Base-by-base conservation (phyloP, 2,329 filamentous ascomycete genomes). In the Sporothrix brunneoviolacea region DNA sequence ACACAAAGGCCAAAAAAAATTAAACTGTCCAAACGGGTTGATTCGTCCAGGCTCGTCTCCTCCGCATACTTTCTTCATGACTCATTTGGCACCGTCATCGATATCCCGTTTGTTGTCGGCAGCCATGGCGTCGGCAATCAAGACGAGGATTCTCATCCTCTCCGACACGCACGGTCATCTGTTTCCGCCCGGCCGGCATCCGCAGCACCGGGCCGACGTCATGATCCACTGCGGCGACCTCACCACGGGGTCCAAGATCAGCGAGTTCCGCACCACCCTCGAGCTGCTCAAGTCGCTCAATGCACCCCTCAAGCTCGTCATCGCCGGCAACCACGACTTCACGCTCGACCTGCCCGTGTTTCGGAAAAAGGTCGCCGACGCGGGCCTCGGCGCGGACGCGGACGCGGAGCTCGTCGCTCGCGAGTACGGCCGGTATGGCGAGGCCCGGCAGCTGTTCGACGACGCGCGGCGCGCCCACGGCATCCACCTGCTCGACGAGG, bases 271-370 rank as follows among this genome's bases (percentile, higher is more conserved):
- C 10, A 57, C 58, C 0, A 66, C 73, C 0, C 63, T 80, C 9
- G 52, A 63, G n/a, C 60, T 72, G 33, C 62, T 81, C 4, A 59
- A 66, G 4, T 46, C 51, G 2, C 59, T 77, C n/a, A 55, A 67
- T 6, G 73, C 76, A 1, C 70, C 73, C 0, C 63, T 80, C 7
- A 80, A 79, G 55, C 64, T 80, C 4, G 68, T 72, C 38, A 79
- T 81, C 52, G 68, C 76, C 2, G 76, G 77, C 2, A 80, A 79
- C 52, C 76, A 80, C 56, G 76, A 81, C 56, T 67, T 70, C 41
- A 70, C 63, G 0, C 62, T 74, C 1, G 61, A 66, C 43, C n/a
- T 35, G 1, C 58, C 60, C 0, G 57, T 59, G 0, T 75, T 70
- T 47, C 54, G 62, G 27, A 28, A 54, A 9, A 59, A 61, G 18